A percentile compares a stretch with the other conserved stretches of the same genome.
phyloP scores from a whole-genome alignment of 1,284 basidiomycete species.

The Inonotus hispidus region DNA sequence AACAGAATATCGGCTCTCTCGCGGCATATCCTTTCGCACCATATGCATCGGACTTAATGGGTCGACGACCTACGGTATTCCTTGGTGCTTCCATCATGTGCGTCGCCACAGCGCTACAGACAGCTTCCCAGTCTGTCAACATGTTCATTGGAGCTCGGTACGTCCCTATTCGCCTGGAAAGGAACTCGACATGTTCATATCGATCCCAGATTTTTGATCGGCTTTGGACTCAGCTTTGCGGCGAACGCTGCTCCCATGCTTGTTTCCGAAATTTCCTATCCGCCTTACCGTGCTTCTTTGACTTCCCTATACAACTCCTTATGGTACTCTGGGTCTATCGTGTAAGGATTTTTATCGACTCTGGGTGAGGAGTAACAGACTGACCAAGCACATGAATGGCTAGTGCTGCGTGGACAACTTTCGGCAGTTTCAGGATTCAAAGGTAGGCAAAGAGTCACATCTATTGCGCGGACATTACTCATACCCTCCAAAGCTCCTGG shows the following conservation, averaged over 20 bases:
- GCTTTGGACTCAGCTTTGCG: conserved; percentile 73
- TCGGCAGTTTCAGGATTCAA: conserved; percentile 49
- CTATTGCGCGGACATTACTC: not conserved
- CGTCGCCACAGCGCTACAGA: conserved; percentile 61
- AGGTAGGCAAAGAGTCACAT: conserved; percentile 16
- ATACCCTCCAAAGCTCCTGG: conserved; percentile 57
- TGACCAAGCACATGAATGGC: conserved; percentile 1
- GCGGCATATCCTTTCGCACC: no score
- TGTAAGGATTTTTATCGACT: conserved; percentile 37
- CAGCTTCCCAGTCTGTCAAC: conserved; percentile 61
- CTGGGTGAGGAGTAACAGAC: not conserved
- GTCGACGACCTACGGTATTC: conserved; percentile 57
- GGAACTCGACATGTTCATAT: not conserved
- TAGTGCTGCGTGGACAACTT: conserved; percentile 55
- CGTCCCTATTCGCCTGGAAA: conserved; percentile 20
- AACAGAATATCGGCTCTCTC: no score
- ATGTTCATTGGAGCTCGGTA: conserved; percentile 79
- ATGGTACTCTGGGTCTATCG: conserved; percentile 71
- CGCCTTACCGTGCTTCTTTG: conserved; percentile 65
- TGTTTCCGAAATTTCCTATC: conserved; percentile 74
- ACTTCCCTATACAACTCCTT: conserved; percentile 75
- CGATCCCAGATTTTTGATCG: conserved; percentile 56
- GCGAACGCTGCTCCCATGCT: conserved; percentile 55
- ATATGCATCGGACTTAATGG: conserved; percentile 62
- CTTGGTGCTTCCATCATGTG: conserved; percentile 57